Conservation (phyloP, 2,329 filamentous ascomycete species). For the Colletotrichum chrysophilum region DNA sequence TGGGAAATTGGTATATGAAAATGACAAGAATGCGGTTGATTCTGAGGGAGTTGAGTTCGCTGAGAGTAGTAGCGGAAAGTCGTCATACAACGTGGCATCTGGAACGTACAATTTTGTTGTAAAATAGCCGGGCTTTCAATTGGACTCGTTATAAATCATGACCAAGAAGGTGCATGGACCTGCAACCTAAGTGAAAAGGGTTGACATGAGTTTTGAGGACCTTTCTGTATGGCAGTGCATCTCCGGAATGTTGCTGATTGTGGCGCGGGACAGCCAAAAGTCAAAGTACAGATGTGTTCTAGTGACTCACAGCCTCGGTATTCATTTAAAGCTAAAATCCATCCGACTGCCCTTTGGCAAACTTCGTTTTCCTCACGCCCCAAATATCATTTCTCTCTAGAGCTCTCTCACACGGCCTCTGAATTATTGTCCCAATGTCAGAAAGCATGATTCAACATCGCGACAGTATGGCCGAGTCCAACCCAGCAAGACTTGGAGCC, state of each 20-base stretch:
- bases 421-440: fast-evolving
- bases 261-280: background rate
- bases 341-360: background rate
- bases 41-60: background rate
- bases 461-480: too few relatives aligned
- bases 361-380: too few relatives aligned
- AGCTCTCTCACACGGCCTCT: background rate
- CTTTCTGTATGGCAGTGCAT: background rate
- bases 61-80: background rate
- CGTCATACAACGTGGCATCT: background rate
- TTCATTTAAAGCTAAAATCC: background rate
- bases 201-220: background rate
- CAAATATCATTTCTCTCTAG: background rate
- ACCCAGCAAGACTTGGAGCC: background rate
- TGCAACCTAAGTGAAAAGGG: background rate
- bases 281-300: background rate
- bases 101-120: background rate
- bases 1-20: background rate
- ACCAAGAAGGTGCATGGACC: background rate
- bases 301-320: background rate
- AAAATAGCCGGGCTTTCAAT: background rate
- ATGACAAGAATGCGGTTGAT: background rate
- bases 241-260: background rate
- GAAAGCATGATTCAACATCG: background rate
- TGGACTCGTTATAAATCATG: fast-evolving